phyloP scores from a whole-genome alignment of 495 filamentous ascomycete genomes.

The Copromyces sp. region DNA sequence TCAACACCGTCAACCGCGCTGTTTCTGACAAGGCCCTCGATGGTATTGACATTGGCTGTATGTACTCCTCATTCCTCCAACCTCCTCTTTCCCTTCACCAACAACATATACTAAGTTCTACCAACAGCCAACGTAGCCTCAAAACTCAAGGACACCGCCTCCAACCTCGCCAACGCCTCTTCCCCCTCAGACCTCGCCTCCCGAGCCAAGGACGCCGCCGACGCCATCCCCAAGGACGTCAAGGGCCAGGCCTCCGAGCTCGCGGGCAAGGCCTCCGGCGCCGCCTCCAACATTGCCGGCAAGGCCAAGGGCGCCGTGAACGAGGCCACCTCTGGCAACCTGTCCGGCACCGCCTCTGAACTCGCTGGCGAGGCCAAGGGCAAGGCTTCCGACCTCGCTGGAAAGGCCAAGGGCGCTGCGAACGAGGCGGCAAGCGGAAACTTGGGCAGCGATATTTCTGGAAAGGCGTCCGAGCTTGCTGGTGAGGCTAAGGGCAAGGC shows the following conservation, averaged over 20 bases:
- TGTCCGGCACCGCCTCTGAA: conserved; percentile 20
- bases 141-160: conserved; percentile 32
- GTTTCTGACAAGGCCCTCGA: conserved; percentile 46
- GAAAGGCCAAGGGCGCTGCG: conserved; percentile 18
- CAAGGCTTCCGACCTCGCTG: conserved; percentile 22
- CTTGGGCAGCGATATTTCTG: background rate
- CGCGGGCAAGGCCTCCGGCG: conserved; percentile 23
- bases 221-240: conserved; percentile 1
- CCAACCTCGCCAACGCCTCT: conserved; percentile 10
- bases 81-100: background rate
- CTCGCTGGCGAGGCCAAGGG: conserved; percentile 27
- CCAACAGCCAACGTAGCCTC: conserved; percentile 32
- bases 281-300: conserved; percentile 18
- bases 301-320: conserved; percentile 18
- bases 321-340: conserved; percentile 6
- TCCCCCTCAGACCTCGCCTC: background rate
- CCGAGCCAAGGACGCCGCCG: conserved; percentile 9
- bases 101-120: conserved; percentile 4
- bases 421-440: conserved; percentile 1
- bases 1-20: conserved; percentile 41
- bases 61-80: conserved; percentile 9
- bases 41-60: conserved; percentile 43
- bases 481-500: conserved; percentile 26
- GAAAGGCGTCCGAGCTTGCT: conserved; percentile 19
- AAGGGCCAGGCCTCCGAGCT: conserved; percentile 24